Percentiles rank a stretch among this genome's conserved stretches.
phyloP scores from a whole-genome alignment of 2,329 filamentous ascomycete species.

The Helotiales sp. region DNA sequence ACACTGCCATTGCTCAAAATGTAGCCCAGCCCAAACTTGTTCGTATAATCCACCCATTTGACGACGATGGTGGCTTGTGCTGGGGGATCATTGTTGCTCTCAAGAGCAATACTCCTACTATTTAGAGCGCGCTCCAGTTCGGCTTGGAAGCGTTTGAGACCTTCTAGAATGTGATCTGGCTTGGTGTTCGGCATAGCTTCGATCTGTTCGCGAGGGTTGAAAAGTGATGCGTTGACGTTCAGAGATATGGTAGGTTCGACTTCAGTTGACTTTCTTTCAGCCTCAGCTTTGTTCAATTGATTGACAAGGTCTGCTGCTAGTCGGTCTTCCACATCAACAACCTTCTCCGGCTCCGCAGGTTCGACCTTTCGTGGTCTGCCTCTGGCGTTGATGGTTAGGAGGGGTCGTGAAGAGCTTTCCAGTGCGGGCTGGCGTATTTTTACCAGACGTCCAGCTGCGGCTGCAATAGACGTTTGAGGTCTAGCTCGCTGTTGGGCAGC shows the following conservation, averaged over 20 bases:
- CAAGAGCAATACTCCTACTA: conserved; percentile 64
- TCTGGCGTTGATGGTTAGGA: conserved; percentile 23
- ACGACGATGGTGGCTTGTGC: conserved; percentile 67
- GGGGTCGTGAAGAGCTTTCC: conserved; percentile 27
- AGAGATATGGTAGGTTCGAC: conserved; percentile 49
- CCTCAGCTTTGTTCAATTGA: conserved; percentile 34
- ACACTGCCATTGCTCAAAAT: conserved; percentile 83
- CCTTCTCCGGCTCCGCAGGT: conserved; percentile 27
- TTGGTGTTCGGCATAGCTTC: conserved; percentile 57
- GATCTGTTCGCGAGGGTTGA: conserved; percentile 59
- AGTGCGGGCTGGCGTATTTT: conserved; percentile 31
- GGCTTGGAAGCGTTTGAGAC: conserved; percentile 60
- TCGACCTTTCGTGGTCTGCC: conserved; percentile 24
- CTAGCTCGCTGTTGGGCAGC: conserved; percentile 69
- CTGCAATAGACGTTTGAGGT: conserved; percentile 48
- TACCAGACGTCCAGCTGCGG: conserved; percentile 23
- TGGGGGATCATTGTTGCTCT: conserved; percentile 56
- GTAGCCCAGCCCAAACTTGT: conserved; percentile 84
- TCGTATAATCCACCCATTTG: conserved; percentile 89
- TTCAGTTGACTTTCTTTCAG: conserved; percentile 30
- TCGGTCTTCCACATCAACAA: conserved; percentile 39
- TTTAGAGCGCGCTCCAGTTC: conserved; percentile 69
- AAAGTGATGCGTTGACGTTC: conserved; percentile 48
- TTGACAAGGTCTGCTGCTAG: conserved; percentile 41
- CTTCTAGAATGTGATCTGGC: conserved; percentile 62